Conservation (phyloP, 2,329 filamentous ascomycete species). For the Trichophaea hybrida region DNA sequence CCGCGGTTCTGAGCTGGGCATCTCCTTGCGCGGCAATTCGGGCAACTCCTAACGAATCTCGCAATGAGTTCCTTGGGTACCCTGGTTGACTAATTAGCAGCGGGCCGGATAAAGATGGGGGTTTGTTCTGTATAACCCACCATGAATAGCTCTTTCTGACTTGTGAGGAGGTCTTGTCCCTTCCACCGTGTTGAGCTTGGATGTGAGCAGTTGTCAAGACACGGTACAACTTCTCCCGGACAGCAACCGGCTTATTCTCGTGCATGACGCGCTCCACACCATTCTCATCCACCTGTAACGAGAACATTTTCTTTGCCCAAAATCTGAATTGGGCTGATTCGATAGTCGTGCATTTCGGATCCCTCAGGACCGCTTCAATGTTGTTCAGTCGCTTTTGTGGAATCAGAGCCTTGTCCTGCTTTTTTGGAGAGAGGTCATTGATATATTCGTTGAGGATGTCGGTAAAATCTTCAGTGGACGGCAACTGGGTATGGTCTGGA, state of each 20-base stretch:
- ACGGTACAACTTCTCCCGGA: slow-evolving; percentile 39
- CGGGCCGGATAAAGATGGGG: background rate
- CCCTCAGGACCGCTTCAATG: slow-evolving; percentile 36
- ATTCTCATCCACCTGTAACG: slow-evolving; percentile 30
- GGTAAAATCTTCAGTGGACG: slow-evolving; percentile 19
- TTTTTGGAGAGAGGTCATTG: slow-evolving; percentile 37
- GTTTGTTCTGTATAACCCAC: slow-evolving; percentile 28
- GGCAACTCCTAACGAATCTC: slow-evolving; percentile 34
- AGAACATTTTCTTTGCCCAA: slow-evolving; percentile 42
- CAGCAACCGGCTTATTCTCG: slow-evolving; percentile 40
- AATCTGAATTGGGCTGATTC: slow-evolving; percentile 41
- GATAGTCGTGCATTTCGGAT: slow-evolving; percentile 38
- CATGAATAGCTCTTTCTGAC: slow-evolving; percentile 39
- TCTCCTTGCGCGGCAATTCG: background rate
- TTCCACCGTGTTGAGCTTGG: slow-evolving; percentile 39
- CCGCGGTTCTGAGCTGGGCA: background rate
- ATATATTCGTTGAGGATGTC: slow-evolving; percentile 34
- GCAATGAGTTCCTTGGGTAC: slow-evolving; percentile 40
- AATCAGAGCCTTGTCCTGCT: slow-evolving; percentile 40
- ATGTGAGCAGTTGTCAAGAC: slow-evolving; percentile 39
- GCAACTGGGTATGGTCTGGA: slow-evolving; percentile 8
- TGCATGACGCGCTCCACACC: slow-evolving; percentile 35
- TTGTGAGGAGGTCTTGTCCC: slow-evolving; percentile 40
- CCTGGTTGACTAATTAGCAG: slow-evolving; percentile 29
- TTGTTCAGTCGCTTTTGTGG: slow-evolving; percentile 36